phyloP scores from a whole-genome alignment of 139 green algal genomes.

The Micractinium sp. region DNA sequence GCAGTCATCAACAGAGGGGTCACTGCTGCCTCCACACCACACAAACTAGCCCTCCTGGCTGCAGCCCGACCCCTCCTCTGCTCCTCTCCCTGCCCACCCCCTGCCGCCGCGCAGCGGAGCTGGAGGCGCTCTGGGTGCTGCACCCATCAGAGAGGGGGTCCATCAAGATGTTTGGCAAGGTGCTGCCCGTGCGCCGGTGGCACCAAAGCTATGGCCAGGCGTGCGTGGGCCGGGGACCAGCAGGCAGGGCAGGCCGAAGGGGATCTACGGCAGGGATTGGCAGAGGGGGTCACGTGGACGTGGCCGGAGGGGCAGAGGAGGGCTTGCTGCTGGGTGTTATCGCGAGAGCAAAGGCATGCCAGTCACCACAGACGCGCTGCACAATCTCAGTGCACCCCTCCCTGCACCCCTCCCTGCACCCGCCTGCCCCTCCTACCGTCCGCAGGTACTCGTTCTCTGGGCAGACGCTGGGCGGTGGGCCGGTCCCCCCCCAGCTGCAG shows the following conservation, averaged over 20 bases:
- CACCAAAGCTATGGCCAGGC: background rate
- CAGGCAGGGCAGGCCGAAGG: background rate
- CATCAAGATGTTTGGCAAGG: background rate
- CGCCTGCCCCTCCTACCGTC: background rate
- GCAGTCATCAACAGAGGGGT: no score
- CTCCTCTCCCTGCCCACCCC: background rate
- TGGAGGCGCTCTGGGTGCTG: background rate
- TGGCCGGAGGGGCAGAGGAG: background rate
- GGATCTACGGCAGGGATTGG: background rate
- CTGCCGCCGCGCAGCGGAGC: background rate
- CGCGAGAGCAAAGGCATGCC: no score
- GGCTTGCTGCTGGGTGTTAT: no score
- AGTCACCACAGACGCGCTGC: no score
- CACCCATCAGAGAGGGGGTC: background rate
- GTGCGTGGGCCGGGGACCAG: background rate
- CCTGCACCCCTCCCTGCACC: background rate
- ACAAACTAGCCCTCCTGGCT: background rate
- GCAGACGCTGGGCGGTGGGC: background rate
- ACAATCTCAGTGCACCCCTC: no score
- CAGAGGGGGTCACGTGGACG: background rate
- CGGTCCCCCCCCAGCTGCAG: background rate
- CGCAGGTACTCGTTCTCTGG: background rate
- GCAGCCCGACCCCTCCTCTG: background rate
- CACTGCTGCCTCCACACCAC: no score
- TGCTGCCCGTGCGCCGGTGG: background rate